phyloP scores from a whole-genome alignment of 192 early-diverging fungal genomes.

The Gaertneriomyces sp. region DNA sequence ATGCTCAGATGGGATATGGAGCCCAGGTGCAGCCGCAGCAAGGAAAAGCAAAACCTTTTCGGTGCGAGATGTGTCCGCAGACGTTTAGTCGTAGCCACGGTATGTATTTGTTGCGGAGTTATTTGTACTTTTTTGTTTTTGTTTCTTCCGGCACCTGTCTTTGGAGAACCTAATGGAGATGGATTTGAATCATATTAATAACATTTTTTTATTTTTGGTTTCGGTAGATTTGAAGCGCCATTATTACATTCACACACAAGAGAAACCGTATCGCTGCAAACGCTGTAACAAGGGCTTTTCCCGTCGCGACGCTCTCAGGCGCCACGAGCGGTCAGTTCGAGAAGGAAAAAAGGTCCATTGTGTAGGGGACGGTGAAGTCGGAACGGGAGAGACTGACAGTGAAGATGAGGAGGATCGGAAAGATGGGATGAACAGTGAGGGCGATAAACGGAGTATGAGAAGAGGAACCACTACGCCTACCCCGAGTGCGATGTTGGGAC shows the following conservation, averaged over 20 bases:
- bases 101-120: slow-evolving; percentile 5
- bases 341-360: slow-evolving; percentile 56
- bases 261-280: slow-evolving; percentile 44
- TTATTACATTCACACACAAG: slow-evolving; percentile 48
- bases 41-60: slow-evolving; percentile 33
- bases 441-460: too few relatives aligned
- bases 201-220: background rate
- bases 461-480: too few relatives aligned
- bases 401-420: slow-evolving; percentile 22
- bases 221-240: slow-evolving; percentile 46
- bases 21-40: slow-evolving; percentile 10
- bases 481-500: too few relatives aligned
- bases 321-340: slow-evolving; percentile 46
- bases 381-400: background rate
- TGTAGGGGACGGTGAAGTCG: slow-evolving; percentile 2
- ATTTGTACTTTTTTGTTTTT: background rate
- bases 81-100: slow-evolving; percentile 40
- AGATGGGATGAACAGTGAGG: too few relatives aligned
- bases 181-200: background rate
- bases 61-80: slow-evolving; percentile 42
- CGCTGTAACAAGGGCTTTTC: slow-evolving; percentile 51
- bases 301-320: slow-evolving; percentile 44
- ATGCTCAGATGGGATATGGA: background rate
- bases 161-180: too few relatives aligned
- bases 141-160: background rate